These are phyloP conservation scores for Colletotrichum cordylinicola DNA, from an alignment of 2,329 filamentous ascomycete species.

Conservation along the genomic window DNA sequence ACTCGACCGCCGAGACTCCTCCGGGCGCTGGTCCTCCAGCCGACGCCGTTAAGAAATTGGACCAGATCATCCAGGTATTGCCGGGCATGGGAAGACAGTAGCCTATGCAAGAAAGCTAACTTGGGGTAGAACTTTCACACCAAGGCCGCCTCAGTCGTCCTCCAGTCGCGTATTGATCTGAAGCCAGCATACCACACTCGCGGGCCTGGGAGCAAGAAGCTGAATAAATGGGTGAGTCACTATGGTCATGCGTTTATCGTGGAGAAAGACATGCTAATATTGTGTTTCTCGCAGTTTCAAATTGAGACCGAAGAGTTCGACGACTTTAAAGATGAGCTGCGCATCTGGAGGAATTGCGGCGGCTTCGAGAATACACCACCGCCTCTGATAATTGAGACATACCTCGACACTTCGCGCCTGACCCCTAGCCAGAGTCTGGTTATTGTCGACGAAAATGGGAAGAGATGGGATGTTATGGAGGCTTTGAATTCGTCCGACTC, in stretches of 20 bases:
- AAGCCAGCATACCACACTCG: constrained; percentile 58
- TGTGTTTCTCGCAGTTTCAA: constrained; percentile 73
- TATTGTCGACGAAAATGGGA: constrained; percentile 85
- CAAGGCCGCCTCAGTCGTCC: constrained; percentile 84
- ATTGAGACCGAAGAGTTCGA: constrained; percentile 93
- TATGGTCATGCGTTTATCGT: background rate
- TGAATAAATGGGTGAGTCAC: constrained; percentile 84
- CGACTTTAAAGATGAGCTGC: constrained; percentile 81
- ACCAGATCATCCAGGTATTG: constrained; percentile 88
- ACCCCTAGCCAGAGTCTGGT: constrained; percentile 87
- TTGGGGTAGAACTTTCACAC: constrained; percentile 82
- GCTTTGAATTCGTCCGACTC: constrained; percentile 72
- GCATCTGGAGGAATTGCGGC: constrained; percentile 82
- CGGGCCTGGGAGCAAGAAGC: constrained; percentile 54
- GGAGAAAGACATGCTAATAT: background rate
- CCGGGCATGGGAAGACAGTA: background rate
- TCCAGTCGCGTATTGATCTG: constrained; percentile 80
- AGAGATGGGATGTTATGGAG: constrained; percentile 90
- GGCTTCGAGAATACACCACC: constrained; percentile 75
- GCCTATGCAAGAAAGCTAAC: background rate
- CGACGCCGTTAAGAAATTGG: constrained; percentile 80
- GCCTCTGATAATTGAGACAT: constrained; percentile 89
- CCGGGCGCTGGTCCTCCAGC: constrained; percentile 57
- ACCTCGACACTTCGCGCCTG: constrained; percentile 79
- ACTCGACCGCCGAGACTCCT: constrained; percentile 53